Conservation (phyloP, 495 filamentous ascomycete genomes). For the Penicillium ochrochloron region DNA sequence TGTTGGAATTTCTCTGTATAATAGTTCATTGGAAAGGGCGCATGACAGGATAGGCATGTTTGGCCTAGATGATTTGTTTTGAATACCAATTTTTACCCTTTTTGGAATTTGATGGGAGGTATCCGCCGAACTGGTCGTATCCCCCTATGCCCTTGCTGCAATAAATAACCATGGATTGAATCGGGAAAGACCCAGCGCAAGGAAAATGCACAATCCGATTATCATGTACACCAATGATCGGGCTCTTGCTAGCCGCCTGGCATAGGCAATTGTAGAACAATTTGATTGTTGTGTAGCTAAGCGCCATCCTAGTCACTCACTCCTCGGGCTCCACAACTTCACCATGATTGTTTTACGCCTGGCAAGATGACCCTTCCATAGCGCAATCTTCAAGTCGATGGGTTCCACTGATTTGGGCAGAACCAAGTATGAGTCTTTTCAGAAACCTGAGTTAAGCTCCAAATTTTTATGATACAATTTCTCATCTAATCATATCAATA, state of each 20-base stretch:
- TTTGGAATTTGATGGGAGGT: neutral
- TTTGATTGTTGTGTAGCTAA: neutral
- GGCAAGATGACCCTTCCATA: too few relatives aligned
- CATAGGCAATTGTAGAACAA: neutral
- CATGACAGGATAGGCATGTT: constrained; percentile 14
- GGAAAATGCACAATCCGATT: neutral
- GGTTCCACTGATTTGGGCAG: too few relatives aligned
- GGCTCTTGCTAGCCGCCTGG: too few relatives aligned
- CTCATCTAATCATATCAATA: too few relatives aligned
- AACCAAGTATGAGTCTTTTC: too few relatives aligned
- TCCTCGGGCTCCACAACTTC: too few relatives aligned
- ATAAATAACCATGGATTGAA: neutral
- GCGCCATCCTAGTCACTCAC: neutral
- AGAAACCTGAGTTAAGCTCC: too few relatives aligned
- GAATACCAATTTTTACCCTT: neutral
- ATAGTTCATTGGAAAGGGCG: constrained; percentile 28
- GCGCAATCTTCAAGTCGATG: too few relatives aligned
- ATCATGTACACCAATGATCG: neutral
- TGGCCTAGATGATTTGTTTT: constrained; percentile 17
- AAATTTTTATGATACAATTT: too few relatives aligned
- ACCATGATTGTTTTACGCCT: too few relatives aligned
- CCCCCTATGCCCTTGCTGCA: neutral
- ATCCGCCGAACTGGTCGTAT: neutral
- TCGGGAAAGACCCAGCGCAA: neutral
- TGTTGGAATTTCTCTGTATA: constrained; percentile 33